These are phyloP conservation scores for Chaetomidium leptoderma DNA, from an alignment of 495 filamentous ascomycete species.

Conservation along the genomic window DNA sequence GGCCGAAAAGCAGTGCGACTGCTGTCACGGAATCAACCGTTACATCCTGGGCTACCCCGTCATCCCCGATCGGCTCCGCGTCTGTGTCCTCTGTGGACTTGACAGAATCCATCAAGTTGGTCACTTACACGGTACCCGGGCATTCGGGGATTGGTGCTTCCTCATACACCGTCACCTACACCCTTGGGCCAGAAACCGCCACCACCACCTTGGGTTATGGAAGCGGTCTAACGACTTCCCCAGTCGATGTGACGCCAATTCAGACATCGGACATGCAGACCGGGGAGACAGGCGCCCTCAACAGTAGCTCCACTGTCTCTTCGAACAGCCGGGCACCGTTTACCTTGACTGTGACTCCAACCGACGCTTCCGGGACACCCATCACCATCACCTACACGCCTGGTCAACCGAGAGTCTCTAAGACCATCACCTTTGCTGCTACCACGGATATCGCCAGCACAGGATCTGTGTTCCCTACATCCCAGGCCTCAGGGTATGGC, in stretches of 20 bases:
- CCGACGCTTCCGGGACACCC: not conserved
- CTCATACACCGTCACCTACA: conserved; percentile 23
- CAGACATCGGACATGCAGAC: too few relatives aligned
- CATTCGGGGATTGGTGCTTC: conserved; percentile 5
- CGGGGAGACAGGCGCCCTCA: not conserved
- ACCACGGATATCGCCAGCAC: not conserved
- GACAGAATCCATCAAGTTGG: conserved; percentile 10
- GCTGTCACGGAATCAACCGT: conserved; percentile 12
- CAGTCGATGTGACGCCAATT: too few relatives aligned
- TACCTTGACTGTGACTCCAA: not conserved
- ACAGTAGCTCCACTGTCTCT: not conserved
- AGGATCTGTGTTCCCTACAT: not conserved
- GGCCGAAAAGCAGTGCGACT: not conserved
- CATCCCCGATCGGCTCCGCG: not conserved
- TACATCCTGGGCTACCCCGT: not conserved
- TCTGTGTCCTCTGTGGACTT: not conserved
- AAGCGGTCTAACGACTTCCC: too few relatives aligned
- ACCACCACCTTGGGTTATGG: too few relatives aligned
- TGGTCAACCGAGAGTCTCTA: not conserved
- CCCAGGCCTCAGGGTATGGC: not conserved
- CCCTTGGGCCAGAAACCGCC: not conserved
- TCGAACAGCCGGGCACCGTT: not conserved
- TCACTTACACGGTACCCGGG: conserved; percentile 25
- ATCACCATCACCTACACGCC: conserved; percentile 2
- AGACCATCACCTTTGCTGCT: not conserved